Evolutionary conservation across 1,284 basidiomycete species (phyloP).

Genomic region (Ustilago shanxiensis): DNA sequence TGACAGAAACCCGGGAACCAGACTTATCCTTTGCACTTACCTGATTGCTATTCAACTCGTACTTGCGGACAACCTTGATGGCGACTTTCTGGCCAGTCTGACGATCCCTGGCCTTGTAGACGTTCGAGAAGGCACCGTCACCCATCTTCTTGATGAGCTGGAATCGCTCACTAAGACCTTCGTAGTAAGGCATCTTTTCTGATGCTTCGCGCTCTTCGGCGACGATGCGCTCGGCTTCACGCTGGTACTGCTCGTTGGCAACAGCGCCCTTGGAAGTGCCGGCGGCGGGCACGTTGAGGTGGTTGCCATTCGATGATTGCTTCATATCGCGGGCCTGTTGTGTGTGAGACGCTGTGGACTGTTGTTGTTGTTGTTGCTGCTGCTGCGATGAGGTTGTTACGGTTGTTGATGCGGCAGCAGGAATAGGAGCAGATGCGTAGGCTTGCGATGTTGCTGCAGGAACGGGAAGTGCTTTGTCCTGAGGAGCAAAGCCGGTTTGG

Average conservation of each 20-base stretch:
- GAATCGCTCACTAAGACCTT: slow-evolving; percentile 63
- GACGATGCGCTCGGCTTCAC: slow-evolving; percentile 60
- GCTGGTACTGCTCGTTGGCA: slow-evolving; percentile 54
- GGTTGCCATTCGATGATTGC: slow-evolving; percentile 27
- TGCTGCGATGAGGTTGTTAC: slow-evolving; percentile 4
- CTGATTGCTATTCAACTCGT: slow-evolving; percentile 93
- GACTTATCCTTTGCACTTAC: slow-evolving; percentile 74
- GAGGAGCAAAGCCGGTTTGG: slow-evolving; percentile 34
- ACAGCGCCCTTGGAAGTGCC: slow-evolving; percentile 23
- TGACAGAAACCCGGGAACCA: slow-evolving; percentile 25
- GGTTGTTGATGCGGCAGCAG: slow-evolving; percentile 3
- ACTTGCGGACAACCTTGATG: slow-evolving; percentile 97
- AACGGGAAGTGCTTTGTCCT: slow-evolving; percentile 36
- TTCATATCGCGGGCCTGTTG: slow-evolving; percentile 38
- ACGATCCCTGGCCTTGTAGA: slow-evolving; percentile 91
- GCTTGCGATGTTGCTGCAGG: slow-evolving; percentile 47
- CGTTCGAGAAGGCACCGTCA: slow-evolving; percentile 93
- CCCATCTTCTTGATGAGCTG: slow-evolving; percentile 65
- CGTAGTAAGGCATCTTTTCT: slow-evolving; percentile 65
- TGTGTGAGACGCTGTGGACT: slow-evolving; percentile 9
- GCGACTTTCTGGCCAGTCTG: slow-evolving; percentile 86
- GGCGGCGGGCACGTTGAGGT: slow-evolving; percentile 30
- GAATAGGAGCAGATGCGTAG: slow-evolving; percentile 25
- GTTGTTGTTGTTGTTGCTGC: slow-evolving; percentile 1
- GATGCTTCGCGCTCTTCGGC: slow-evolving; percentile 60